Percentiles rank a stretch among this genome's conserved stretches.
Evolutionary conservation across 1,139 yeast genomes (phyloP).

Genomic region (Suhomyces yuchorum): DNA sequence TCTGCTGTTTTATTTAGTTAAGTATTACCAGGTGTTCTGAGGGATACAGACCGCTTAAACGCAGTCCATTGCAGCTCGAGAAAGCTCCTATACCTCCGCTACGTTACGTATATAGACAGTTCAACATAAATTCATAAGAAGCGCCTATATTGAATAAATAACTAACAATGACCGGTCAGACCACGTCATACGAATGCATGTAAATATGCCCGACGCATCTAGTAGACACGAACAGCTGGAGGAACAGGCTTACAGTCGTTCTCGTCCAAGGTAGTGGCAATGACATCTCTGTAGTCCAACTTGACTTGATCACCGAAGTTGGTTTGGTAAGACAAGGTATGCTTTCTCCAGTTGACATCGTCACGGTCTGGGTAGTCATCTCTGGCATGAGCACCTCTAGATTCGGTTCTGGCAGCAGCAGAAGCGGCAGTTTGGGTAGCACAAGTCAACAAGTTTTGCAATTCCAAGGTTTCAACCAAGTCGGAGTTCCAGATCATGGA

Average conservation of each 20-base stretch:
- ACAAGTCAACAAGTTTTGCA: slow-evolving; percentile 95
- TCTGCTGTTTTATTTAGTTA: too few species aligned
- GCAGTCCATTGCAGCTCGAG: too few species aligned
- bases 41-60: too few species aligned
- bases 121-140: slow-evolving; percentile 2
- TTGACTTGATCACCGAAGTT: slow-evolving; percentile 68
- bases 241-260: slow-evolving; percentile 94
- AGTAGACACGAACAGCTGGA: slow-evolving; percentile 94
- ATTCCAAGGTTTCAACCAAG: slow-evolving; percentile 91
- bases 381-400: slow-evolving; percentile 99
- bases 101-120: neutral
- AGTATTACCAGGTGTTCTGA: too few species aligned
- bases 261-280: slow-evolving; percentile 82
- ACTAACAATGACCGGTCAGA: slow-evolving; percentile 5
- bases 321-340: slow-evolving; percentile 89
- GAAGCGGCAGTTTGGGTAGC: slow-evolving; percentile 95
- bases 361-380: slow-evolving; percentile 97
- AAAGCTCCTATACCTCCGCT: too few species aligned
- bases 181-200: slow-evolving; percentile 8
- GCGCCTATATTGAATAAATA: slow-evolving; percentile 5
- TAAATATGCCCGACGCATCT: slow-evolving; percentile 20
- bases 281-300: slow-evolving; percentile 86
- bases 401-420: slow-evolving; percentile 94
- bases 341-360: slow-evolving; percentile 97
- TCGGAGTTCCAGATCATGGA: slow-evolving; percentile 99